Percentiles rank a stretch among this genome's conserved stretches.
Evolutionary conservation across 768 basidiomycete species (phyloP).

Genomic region (Punctularia strigosozonata): DNA sequence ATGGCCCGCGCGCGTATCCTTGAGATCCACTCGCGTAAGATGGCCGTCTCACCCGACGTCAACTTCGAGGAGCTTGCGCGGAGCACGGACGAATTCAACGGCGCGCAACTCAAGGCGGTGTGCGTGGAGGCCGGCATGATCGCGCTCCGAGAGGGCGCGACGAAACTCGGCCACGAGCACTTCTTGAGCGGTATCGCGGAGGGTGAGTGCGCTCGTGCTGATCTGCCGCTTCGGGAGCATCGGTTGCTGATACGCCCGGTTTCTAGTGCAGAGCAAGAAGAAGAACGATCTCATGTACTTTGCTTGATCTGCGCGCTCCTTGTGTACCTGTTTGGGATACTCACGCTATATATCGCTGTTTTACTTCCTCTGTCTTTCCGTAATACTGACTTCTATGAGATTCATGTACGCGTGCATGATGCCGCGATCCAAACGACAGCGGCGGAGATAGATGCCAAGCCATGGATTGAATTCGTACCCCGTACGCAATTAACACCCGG

Average conservation of each 20-base stretch:
- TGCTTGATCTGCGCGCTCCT: conserved; percentile 42
- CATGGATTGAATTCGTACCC: no score
- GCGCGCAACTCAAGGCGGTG: conserved; percentile 92
- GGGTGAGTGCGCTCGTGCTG: conserved; percentile 31
- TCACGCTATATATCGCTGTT: no score
- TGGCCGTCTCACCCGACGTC: conserved; percentile 78
- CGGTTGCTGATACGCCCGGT: conserved; percentile 12
- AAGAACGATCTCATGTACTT: conserved; percentile 97
- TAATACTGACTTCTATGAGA: no score
- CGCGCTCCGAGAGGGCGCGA: conserved; percentile 85
- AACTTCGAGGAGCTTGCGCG: conserved; percentile 96
- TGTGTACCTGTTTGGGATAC: no score
- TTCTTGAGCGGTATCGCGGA: conserved; percentile 89
- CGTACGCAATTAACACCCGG: no score
- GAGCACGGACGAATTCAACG: conserved; percentile 98
- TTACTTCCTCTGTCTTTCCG: no score
- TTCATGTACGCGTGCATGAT: no score
- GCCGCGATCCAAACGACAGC: no score
- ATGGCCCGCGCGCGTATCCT: conserved; percentile 93
- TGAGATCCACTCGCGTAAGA: conserved; percentile 95
- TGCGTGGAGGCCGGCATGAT: conserved; percentile 99
- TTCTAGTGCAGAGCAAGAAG: conserved; percentile 95
- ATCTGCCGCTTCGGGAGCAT: conserved; percentile 2
- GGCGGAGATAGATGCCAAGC: no score
- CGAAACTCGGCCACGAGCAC: conserved; percentile 85